Conservation (phyloP, 202 grass and related monocot genomes). For the Saccharum hybrid region DNA sequence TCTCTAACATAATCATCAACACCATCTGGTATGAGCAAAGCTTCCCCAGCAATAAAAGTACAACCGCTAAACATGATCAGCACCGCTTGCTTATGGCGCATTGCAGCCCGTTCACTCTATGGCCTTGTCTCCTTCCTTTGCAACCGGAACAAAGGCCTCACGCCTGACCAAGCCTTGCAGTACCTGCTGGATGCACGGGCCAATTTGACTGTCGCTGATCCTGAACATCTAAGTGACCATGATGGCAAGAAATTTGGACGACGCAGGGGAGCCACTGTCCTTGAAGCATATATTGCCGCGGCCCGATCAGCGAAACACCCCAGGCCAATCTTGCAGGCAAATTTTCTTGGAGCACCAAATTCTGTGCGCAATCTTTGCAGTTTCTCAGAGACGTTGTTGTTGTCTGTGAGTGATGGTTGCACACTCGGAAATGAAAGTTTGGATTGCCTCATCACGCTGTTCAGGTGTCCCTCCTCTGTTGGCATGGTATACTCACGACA, state of each 20-base stretch:
- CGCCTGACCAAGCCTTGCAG: background rate
- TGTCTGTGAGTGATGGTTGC: background rate
- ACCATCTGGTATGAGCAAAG: background rate
- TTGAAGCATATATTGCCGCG: background rate
- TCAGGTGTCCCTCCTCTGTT: background rate
- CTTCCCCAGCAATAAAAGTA: background rate
- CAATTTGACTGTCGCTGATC: background rate
- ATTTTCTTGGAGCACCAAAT: background rate
- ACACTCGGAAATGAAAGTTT: background rate
- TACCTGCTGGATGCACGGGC: background rate
- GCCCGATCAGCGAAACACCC: background rate
- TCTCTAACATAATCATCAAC: background rate
- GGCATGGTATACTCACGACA: background rate
- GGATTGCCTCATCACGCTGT: background rate
- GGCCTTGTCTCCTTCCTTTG: conserved; percentile 23
- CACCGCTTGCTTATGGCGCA: background rate
- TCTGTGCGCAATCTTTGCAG: background rate
- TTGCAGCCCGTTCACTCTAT: background rate
- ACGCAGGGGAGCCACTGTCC: no score
- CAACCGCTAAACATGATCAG: conserved; percentile 5
- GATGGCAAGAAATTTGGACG: no score
- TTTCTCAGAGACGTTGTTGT: background rate
- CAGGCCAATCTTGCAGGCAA: background rate
- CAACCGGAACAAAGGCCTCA: background rate
- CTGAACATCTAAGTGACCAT: background rate